These are phyloP conservation scores for Melastoma candidum DNA, from an alignment of 441 rosid genomes.

Conservation along the genomic window DNA sequence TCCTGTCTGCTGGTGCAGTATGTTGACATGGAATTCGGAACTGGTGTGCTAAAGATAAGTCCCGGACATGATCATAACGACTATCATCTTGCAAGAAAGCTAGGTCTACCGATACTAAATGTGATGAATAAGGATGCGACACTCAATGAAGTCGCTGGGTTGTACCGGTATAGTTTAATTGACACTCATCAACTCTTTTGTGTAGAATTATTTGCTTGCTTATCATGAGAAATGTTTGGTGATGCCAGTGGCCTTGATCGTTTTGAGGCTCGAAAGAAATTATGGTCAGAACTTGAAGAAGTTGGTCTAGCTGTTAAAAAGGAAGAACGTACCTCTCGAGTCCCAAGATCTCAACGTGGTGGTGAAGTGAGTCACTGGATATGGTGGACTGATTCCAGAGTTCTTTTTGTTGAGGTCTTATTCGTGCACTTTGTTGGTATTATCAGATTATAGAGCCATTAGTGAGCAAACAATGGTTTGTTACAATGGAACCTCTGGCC, in stretches of 20 bases:
- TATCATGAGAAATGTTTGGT: constrained; percentile 17
- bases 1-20: constrained; percentile 35
- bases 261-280: constrained; percentile 74
- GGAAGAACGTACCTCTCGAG: constrained; percentile 65
- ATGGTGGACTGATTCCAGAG: background rate
- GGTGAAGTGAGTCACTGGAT: constrained; percentile 65
- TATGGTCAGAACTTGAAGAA: constrained; percentile 98
- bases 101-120: constrained; percentile 93
- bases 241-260: constrained; percentile 79
- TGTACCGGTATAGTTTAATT: constrained; percentile 46
- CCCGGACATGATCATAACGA: constrained; percentile 99
- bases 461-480: constrained; percentile 96
- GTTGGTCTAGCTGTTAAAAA: constrained; percentile 80
- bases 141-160: constrained; percentile 91
- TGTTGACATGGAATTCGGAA: constrained; percentile 98
- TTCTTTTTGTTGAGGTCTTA: background rate
- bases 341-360: constrained; percentile 96
- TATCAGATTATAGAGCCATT: constrained; percentile 83
- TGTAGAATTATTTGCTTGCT: constrained; percentile 11
- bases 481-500: constrained; percentile 89
- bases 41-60: constrained; percentile 97
- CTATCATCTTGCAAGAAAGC: constrained; percentile 92
- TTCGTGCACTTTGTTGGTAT: constrained; percentile 7
- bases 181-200: constrained; percentile 2
- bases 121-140: constrained; percentile 98